Conservation (phyloP, 2,329 filamentous ascomycete species). For the Lasiodiplodia citricola region DNA sequence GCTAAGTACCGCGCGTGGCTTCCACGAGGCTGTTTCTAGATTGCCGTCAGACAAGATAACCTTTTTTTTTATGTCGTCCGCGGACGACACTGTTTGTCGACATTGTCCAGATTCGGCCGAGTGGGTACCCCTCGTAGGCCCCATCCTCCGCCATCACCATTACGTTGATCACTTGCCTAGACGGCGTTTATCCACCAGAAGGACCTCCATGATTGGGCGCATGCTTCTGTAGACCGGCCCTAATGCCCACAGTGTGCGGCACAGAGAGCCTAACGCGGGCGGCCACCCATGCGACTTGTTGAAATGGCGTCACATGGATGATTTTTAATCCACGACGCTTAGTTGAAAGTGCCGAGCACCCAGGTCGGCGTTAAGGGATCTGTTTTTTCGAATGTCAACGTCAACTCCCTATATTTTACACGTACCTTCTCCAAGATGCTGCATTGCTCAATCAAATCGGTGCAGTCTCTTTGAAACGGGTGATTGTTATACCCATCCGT, state of each 20-base stretch:
- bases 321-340: neutral
- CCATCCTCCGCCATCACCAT: slow-evolving; percentile 1
- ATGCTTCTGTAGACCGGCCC: neutral
- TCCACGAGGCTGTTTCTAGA: neutral
- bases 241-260: slow-evolving; percentile 3
- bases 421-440: neutral
- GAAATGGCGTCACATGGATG: slow-evolving; percentile 6
- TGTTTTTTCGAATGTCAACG: neutral
- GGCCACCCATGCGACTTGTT: neutral
- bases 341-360: neutral
- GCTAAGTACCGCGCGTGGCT: neutral
- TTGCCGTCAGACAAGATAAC: neutral
- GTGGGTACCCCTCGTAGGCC: neutral
- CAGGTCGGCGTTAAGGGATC: neutral
- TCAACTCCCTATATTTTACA: neutral
- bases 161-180: slow-evolving; percentile 4
- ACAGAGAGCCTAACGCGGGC: neutral
- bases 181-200: neutral
- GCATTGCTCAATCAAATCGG: too few species aligned
- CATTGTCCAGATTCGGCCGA: slow-evolving; percentile 9
- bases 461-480: neutral
- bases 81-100: neutral
- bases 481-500: neutral
- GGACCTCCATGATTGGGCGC: neutral
- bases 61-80: neutral